Evolutionary conservation across 495 filamentous ascomycete species (phyloP), one percentile per base, ranked within the genome.

Genomic region (Acidiella bohemica): DNA sequence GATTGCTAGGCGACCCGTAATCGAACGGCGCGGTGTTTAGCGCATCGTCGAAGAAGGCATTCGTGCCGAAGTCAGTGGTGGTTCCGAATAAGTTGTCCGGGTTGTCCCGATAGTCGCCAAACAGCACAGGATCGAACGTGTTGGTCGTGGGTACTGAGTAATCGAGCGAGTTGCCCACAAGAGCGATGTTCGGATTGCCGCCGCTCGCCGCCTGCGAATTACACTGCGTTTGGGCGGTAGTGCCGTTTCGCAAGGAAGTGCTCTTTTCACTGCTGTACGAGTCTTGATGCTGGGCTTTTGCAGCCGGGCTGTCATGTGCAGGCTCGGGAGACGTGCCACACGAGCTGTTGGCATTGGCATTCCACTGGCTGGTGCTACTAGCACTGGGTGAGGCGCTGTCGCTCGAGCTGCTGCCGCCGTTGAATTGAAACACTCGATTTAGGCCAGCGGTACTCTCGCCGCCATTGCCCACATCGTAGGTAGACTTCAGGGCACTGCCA

Each of bases 21-120:
- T 51, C 47, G 42, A 44, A 51, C 1, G 42, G 24, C 16, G 16
- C 68, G 11, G 77, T 57, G 14, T 84, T 74, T 59, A 92, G 84
- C 1, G 84, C 85, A 35, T 94, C 88, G 53, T 86, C 80, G 61
- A 92, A 90, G 65, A 90, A 92, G 41, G 88, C 90, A 41, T 73
- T 77, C 17, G 70, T 71, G 17, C 44, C 53, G 44, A 74, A 72
- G 53, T 85, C 82, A 31, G 34, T 31, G 36, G 4, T 34, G 45
- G 75, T 78, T 25, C 67, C 55, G 24, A 81, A 58, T 22, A 78
- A 65, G 39, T 76, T 81, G 42, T 84, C 82, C 50, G 93, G 83
- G 5, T 81, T 78, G 52, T 99, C 92, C 27, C 90, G 77, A 61
- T 94, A 96, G 49, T 88, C 85, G 36, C 80, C 81, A 59, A 96